Evolutionary conservation across 2,329 filamentous ascomycete species (phyloP), one percentile per base, ranked within the genome.

Genomic region (Cordyceps pruinosa): DNA sequence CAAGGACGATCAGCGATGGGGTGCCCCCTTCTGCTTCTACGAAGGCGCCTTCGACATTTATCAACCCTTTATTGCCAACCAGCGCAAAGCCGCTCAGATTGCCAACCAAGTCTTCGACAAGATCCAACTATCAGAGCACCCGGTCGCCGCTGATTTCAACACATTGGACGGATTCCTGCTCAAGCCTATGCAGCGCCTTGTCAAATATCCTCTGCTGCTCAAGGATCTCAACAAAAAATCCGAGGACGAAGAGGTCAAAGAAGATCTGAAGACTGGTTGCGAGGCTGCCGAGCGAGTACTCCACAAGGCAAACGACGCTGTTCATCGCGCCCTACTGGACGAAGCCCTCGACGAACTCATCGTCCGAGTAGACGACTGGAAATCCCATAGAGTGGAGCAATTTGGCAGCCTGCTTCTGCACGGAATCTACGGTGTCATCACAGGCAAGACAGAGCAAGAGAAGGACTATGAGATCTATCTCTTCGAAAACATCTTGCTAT

Each of bases 401-500:
- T 97, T 99, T 66, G 94, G 94, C 41, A 88, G 91, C 55, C 77
- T 99, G 21, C 78, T 99, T 32, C 78, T 96, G 25, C 89, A 95
- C 64, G 94, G 94, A 34, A 88, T 91, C 30, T 96, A 96, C 72
- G 91, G 89, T 1, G 93, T 99, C 41, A 78, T 96, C 32, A 97
- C 96, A 25, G 87, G 87, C 64, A 88, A 89, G 72, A 95, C 86
- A 67, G 93, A 97, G 60, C 86, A 90, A 65, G 92, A 96, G 75
- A 88, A 93, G 80, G 92, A 97, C 89, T 99, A 97, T 70, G 93
- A 96, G 71, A 95, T 99, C 60, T 99, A 96, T 72, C 85, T 99
- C 30, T 99, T 99, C 71, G 90, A 97, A 70, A 89, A 85, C 68
- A 99, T 99, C 58, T 77, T 99, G 44, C 82, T 99, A 32, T 97